These are phyloP conservation scores for Lanzia echinophila DNA, from an alignment of 2,329 filamentous ascomycete species.

Conservation along the genomic window DNA sequence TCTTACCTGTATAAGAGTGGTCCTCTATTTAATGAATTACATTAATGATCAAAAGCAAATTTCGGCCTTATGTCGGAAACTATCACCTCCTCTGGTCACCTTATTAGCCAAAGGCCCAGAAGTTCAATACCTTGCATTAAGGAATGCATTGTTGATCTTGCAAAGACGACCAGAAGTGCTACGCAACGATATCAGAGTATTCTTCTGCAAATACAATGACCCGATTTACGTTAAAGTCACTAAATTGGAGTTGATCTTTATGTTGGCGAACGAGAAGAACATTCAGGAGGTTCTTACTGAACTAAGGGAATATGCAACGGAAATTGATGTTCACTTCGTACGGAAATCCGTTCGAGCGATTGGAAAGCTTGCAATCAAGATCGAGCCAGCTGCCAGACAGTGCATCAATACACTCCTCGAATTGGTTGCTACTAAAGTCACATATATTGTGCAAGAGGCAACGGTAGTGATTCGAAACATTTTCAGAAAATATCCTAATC, in stretches of 20 bases:
- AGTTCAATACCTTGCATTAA: conserved; percentile 92
- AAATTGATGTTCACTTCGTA: conserved; percentile 98
- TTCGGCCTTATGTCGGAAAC: conserved; percentile 77
- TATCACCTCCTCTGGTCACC: conserved; percentile 91
- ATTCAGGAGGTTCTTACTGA: conserved; percentile 94
- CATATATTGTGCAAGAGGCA: conserved; percentile 97
- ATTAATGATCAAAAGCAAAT: conserved; percentile 89
- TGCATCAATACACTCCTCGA: conserved; percentile 93
- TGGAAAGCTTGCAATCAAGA: conserved; percentile 97
- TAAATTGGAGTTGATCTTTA: conserved; percentile 97
- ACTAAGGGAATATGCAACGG: conserved; percentile 90
- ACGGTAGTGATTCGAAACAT: conserved; percentile 99
- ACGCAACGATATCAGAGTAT: conserved; percentile 93
- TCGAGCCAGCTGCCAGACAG: conserved; percentile 81
- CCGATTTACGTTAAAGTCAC: conserved; percentile 99
- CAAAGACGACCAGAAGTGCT: conserved; percentile 89
- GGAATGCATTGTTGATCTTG: conserved; percentile 89
- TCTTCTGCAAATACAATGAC: conserved; percentile 99
- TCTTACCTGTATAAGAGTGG: conserved; percentile 90
- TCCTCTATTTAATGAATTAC: conserved; percentile 98
- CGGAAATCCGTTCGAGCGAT: conserved; percentile 96
- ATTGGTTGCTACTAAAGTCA: conserved; percentile 94
- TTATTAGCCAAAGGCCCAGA: conserved; percentile 93
- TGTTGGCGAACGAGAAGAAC: conserved; percentile 92
- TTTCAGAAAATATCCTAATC: conserved; percentile 97